Percentiles rank a stretch among this genome's conserved stretches.
Conservation (phyloP, 2,329 filamentous ascomycete species). For the Botrytis byssoidea region DNA sequence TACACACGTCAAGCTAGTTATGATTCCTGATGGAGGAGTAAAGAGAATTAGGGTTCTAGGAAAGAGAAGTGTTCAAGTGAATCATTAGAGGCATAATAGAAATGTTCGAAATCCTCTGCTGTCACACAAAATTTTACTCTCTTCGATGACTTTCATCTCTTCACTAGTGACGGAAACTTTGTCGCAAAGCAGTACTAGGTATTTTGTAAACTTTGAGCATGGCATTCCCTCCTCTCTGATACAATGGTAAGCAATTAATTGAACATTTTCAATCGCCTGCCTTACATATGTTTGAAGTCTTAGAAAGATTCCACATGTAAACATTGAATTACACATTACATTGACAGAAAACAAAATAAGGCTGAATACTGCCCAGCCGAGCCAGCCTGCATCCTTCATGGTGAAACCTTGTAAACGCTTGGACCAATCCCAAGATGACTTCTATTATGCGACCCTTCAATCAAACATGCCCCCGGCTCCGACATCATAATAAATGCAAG, state of each 20-base stretch:
- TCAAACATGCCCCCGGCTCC: background rate
- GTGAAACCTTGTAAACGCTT: slow-evolving; percentile 15
- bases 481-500: slow-evolving; percentile 11
- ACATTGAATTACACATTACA: background rate
- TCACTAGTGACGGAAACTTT: background rate
- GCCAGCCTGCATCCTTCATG: background rate
- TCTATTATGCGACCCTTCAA: slow-evolving; percentile 6
- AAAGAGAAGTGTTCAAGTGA: slow-evolving; percentile 44
- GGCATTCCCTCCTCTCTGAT: too few species aligned
- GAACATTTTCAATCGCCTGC: too few species aligned
- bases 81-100: background rate
- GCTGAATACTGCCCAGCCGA: background rate
- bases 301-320: background rate
- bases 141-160: background rate
- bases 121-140: background rate
- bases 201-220: background rate
- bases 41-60: slow-evolving; percentile 82
- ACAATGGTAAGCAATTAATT: too few species aligned
- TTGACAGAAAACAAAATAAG: slow-evolving; percentile 6
- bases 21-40: slow-evolving; percentile 90
- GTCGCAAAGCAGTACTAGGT: too few species aligned
- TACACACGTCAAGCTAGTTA: slow-evolving; percentile 78
- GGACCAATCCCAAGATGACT: slow-evolving; percentile 10
- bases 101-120: background rate
- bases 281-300: background rate